Conservation (phyloP, 441 rosid species). For the Jatropha multifida region DNA sequence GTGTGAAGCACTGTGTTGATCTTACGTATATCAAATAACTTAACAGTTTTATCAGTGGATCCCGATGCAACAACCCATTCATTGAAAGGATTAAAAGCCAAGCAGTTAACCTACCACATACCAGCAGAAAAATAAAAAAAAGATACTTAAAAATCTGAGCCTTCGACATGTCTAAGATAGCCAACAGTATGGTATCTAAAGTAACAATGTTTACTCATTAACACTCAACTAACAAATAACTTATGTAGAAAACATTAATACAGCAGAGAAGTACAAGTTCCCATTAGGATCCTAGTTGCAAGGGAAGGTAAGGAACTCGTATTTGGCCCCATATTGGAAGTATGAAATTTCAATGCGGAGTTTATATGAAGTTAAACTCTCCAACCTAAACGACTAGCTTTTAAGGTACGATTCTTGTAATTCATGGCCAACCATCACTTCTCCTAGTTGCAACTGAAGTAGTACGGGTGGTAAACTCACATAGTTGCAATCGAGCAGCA, state of each 20-base stretch:
- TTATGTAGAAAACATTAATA: neutral
- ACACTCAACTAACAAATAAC: slow-evolving; percentile 10
- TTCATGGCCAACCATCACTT: too few species aligned
- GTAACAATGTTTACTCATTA: slow-evolving; percentile 1
- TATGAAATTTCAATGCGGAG: too few species aligned
- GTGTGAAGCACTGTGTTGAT: slow-evolving; percentile 82
- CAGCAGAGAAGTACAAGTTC: neutral
- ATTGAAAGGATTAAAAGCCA: slow-evolving; percentile 95
- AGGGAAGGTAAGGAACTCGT: too few species aligned
- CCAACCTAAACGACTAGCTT: too few species aligned
- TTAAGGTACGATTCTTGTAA: too few species aligned
- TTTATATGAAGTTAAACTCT: too few species aligned
- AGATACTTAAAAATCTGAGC: neutral
- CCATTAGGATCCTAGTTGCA: too few species aligned
- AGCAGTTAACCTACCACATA: slow-evolving; percentile 73
- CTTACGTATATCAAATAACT: slow-evolving; percentile 89
- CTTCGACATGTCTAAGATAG: neutral
- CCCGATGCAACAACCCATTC: slow-evolving; percentile 98
- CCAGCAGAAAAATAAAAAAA: slow-evolving; percentile 4
- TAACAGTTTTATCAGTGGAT: slow-evolving; percentile 93
- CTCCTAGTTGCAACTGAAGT: too few species aligned
- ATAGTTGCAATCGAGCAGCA: too few species aligned
- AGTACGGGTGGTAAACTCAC: too few species aligned
- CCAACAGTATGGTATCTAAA: neutral
- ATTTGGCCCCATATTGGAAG: too few species aligned